phyloP scores from a whole-genome alignment of 2,329 filamentous ascomycete species.

The Hyphodiscus sp. region DNA sequence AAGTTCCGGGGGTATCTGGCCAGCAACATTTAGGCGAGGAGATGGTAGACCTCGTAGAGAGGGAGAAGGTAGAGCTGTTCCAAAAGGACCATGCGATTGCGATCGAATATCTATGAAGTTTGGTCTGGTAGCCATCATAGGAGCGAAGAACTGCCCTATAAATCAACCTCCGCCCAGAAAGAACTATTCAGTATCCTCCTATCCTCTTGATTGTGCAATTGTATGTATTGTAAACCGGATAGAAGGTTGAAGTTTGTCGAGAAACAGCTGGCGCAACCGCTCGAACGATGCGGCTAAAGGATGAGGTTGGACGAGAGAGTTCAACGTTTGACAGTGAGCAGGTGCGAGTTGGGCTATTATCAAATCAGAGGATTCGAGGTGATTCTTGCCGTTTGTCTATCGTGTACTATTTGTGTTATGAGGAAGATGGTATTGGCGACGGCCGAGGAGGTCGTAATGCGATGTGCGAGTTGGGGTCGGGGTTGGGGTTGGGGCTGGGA shows the following conservation, averaged over 20 bases:
- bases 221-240: neutral
- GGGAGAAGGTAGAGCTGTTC: constrained; percentile 19
- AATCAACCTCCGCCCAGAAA: neutral
- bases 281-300: neutral
- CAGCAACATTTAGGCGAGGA: constrained; percentile 70
- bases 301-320: neutral
- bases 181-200: neutral
- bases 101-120: constrained; percentile 28
- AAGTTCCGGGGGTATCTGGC: constrained; percentile 79
- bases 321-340: neutral
- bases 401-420: neutral
- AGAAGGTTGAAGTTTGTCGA: neutral
- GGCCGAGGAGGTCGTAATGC: neutral
- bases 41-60: constrained; percentile 37
- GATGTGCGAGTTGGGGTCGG: neutral
- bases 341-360: neutral
- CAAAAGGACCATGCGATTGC: constrained; percentile 24
- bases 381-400: neutral
- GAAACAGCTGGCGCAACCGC: neutral
- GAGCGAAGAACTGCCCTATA: neutral
- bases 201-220: neutral
- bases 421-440: neutral
- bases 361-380: neutral
- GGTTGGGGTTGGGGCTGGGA: too few species aligned
- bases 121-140: constrained; percentile 26